Conservation (phyloP, 306 rosid genomes). For the Begonia masoniana region DNA sequence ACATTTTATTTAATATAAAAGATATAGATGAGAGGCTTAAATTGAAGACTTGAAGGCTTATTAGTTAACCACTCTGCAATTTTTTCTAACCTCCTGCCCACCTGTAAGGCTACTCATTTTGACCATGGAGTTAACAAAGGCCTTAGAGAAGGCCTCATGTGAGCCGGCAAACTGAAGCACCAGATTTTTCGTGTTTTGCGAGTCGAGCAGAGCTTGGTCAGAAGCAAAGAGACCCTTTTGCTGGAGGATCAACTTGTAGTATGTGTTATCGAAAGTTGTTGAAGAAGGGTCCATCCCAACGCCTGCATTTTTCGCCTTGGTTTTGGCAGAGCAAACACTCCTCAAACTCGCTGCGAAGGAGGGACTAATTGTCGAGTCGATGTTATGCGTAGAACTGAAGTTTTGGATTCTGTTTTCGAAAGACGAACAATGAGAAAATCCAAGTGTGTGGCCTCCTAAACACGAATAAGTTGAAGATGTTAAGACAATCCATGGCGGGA, state of each 20-base stretch:
- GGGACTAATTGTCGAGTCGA: constrained; percentile 47
- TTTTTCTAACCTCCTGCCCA: constrained; percentile 47
- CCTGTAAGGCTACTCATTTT: constrained; percentile 38
- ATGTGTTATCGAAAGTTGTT: constrained; percentile 30
- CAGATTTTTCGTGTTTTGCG: constrained; percentile 25
- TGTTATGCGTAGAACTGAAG: constrained; percentile 38
- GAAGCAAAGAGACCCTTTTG: constrained; percentile 29
- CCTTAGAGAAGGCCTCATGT: constrained; percentile 23
- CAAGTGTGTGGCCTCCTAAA: constrained; percentile 80
- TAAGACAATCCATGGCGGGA: not conserved
- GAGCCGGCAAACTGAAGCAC: constrained; percentile 26
- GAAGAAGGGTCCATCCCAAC: constrained; percentile 28
- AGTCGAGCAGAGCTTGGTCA: constrained; percentile 27
- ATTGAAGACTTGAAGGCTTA: constrained; percentile 1
- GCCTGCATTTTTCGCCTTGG: constrained; percentile 25
- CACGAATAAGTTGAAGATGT: not conserved
- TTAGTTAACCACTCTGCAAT: constrained; percentile 32
- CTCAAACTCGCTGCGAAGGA: constrained; percentile 28
- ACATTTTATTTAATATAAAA: no score
- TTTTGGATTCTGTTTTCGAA: constrained; percentile 39
- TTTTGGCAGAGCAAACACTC: constrained; percentile 22
- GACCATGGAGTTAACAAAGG: constrained; percentile 26
- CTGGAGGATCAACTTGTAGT: constrained; percentile 29
- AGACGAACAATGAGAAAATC: constrained; percentile 80
- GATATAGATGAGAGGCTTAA: not conserved